phyloP scores from a whole-genome alignment of 345 rosid genomes.

The Camelina laxa region DNA sequence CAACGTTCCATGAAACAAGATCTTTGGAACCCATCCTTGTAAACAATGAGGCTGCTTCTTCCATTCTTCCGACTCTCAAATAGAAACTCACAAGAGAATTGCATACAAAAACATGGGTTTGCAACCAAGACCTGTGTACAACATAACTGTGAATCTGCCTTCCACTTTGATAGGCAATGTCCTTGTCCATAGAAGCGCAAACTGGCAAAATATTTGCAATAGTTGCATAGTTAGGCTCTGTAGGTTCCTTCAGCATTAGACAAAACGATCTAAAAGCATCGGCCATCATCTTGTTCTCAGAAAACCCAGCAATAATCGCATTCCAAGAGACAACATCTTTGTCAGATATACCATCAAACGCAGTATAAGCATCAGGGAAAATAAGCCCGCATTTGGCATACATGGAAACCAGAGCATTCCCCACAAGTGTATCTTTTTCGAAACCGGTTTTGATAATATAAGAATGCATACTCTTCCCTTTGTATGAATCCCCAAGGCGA shows the following conservation, averaged over 20 bases:
- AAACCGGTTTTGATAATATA: conserved; percentile 62
- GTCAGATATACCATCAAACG: conserved; percentile 57
- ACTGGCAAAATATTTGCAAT: conserved; percentile 67
- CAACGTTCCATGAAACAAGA: conserved; percentile 87
- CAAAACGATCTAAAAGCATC: conserved; percentile 64
- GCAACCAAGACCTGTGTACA: conserved; percentile 57
- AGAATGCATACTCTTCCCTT: conserved; percentile 63
- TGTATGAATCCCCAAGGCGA: conserved; percentile 55
- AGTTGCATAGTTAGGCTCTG: conserved; percentile 64
- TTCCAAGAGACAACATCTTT: conserved; percentile 92
- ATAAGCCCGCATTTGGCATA: conserved; percentile 74
- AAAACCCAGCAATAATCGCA: conserved; percentile 84
- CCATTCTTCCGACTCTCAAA: conserved; percentile 59
- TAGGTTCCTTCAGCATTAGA: conserved; percentile 57
- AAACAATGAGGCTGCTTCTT: conserved; percentile 67
- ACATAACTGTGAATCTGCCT: conserved; percentile 71
- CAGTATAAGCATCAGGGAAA: conserved; percentile 55
- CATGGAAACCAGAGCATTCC: conserved; percentile 80
- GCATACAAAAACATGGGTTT: conserved; percentile 57
- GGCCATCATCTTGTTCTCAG: conserved; percentile 62
- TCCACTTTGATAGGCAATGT: conserved; percentile 52
- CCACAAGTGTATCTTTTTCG: conserved; percentile 65
- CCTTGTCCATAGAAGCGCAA: conserved; percentile 55
- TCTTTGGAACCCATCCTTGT: conserved; percentile 64
- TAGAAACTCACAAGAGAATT: conserved; percentile 82